Evolutionary conservation across 2,329 filamentous ascomycete species (phyloP).

Genomic region (Xylaria sp.): DNA sequence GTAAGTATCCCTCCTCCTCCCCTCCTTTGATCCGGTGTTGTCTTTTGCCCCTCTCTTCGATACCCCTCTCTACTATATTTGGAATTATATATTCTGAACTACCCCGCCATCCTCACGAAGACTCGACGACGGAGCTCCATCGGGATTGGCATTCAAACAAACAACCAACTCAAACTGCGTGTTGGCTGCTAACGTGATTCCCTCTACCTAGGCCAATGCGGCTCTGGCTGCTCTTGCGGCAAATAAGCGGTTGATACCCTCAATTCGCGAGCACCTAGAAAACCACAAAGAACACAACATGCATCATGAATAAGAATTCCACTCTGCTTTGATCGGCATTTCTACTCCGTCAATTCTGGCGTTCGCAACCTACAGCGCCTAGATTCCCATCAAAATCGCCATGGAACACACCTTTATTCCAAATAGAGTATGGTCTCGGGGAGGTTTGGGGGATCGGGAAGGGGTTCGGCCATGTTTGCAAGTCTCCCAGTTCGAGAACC

Average conservation of each 20-base stretch:
- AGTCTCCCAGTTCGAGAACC: conserved; percentile 14
- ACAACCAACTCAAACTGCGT: too few relatives aligned
- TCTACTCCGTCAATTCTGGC: conserved; percentile 10
- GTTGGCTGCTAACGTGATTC: conserved; percentile 14
- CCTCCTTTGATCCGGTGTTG: not conserved
- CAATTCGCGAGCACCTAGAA: conserved; percentile 9
- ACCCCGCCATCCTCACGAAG: conserved; percentile 30
- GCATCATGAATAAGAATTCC: not conserved
- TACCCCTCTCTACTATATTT: conserved; percentile 8
- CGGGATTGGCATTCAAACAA: too few relatives aligned
- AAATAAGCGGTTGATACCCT: conserved; percentile 36
- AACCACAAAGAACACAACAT: not conserved
- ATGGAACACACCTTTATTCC: conserved; percentile 1
- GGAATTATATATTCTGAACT: not conserved
- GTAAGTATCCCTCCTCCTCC: conserved; percentile 30
- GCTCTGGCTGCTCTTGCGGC: conserved; percentile 42
- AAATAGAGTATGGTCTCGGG: conserved; percentile 5
- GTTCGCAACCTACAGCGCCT: conserved; percentile 2
- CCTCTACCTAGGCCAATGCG: conserved; percentile 37
- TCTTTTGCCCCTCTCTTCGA: not conserved
- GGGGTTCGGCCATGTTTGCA: conserved; percentile 11
- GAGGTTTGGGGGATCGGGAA: not conserved
- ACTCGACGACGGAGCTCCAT: too few relatives aligned
- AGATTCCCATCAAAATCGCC: conserved; percentile 1
- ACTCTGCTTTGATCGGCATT: conserved; percentile 16